These are phyloP conservation scores for Huntiella bhutanensis DNA, from an alignment of 2,329 filamentous ascomycete genomes.

Conservation along the genomic window DNA sequence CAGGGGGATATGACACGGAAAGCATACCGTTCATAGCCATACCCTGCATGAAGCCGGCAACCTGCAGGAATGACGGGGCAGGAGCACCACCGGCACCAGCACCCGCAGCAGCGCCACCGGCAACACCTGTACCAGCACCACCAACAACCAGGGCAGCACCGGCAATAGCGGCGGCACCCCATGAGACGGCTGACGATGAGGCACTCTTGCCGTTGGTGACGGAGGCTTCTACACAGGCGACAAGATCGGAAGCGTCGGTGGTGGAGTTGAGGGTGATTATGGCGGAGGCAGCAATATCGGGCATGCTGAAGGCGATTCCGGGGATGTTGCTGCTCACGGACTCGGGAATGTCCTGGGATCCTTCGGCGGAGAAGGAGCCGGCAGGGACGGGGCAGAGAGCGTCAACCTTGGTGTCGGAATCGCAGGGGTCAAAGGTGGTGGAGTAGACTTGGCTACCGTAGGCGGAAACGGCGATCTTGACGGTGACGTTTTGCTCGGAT, in stretches of 20 bases:
- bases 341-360: slow-evolving; percentile 51
- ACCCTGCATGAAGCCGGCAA: slow-evolving; percentile 78
- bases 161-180: slow-evolving; percentile 66
- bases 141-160: slow-evolving; percentile 63
- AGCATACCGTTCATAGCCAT: slow-evolving; percentile 95
- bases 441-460: slow-evolving; percentile 70
- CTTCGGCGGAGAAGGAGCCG: slow-evolving; percentile 54
- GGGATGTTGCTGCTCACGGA: slow-evolving; percentile 61
- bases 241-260: slow-evolving; percentile 33
- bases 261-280: slow-evolving; percentile 53
- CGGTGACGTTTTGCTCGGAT: slow-evolving; percentile 61
- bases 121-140: slow-evolving; percentile 46
- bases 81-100: slow-evolving; percentile 32
- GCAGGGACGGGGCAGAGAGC: slow-evolving; percentile 72
- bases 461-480: slow-evolving; percentile 55
- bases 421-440: slow-evolving; percentile 70
- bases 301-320: slow-evolving; percentile 71
- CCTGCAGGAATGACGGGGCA: slow-evolving; percentile 71
- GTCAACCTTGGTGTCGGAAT: slow-evolving; percentile 35
- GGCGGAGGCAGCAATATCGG: slow-evolving; percentile 74
- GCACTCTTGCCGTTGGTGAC: slow-evolving; percentile 79
- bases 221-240: slow-evolving; percentile 67
- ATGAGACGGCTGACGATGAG: slow-evolving; percentile 56
- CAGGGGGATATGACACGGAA: slow-evolving; percentile 66
- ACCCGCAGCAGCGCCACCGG: slow-evolving; percentile 32